A percentile compares a stretch with the other conserved stretches of the same genome.
These are phyloP conservation scores for Ascocoryne sarcoides DNA, from an alignment of 2,329 filamentous ascomycete genomes.

Conservation along the genomic window DNA sequence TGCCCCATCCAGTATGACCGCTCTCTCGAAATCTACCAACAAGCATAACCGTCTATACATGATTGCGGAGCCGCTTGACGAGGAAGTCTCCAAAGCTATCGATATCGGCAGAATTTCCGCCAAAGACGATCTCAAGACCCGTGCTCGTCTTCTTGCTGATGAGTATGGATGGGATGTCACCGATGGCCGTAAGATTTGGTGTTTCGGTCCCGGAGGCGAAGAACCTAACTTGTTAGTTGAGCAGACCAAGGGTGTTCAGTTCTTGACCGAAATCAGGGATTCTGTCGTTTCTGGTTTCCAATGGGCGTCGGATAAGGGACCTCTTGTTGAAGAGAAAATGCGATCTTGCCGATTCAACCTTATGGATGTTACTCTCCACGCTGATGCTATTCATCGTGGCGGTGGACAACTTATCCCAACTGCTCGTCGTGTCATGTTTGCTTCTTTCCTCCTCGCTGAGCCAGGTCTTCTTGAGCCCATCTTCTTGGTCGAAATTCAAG, in stretches of 20 bases:
- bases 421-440: slow-evolving; percentile 94
- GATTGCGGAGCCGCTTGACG: slow-evolving; percentile 78
- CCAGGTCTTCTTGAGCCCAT: slow-evolving; percentile 92
- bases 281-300: slow-evolving; percentile 99
- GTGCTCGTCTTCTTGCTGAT: slow-evolving; percentile 91
- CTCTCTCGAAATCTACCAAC: slow-evolving; percentile 99
- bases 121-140: slow-evolving; percentile 97
- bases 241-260: slow-evolving; percentile 99
- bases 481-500: slow-evolving; percentile 99
- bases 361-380: slow-evolving; percentile 98
- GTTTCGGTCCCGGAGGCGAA: slow-evolving; percentile 95
- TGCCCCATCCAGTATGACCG: slow-evolving; percentile 81
- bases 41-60: slow-evolving; percentile 99
- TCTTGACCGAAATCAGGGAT: slow-evolving; percentile 99
- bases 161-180: slow-evolving; percentile 99
- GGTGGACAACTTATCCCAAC: slow-evolving; percentile 98
- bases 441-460: slow-evolving; percentile 80
- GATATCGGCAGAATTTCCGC: slow-evolving; percentile 86
- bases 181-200: slow-evolving; percentile 99
- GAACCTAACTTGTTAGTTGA: slow-evolving; percentile 98
- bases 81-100: slow-evolving; percentile 87
- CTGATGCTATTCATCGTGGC: slow-evolving; percentile 99
- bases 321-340: slow-evolving; percentile 97
- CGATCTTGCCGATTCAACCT: slow-evolving; percentile 97
- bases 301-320: slow-evolving; percentile 97